A percentile compares a stretch with the other conserved stretches of the same genome.
phyloP scores from a whole-genome alignment of 2,329 filamentous ascomycete species.

The Penicillium corylophilum region DNA sequence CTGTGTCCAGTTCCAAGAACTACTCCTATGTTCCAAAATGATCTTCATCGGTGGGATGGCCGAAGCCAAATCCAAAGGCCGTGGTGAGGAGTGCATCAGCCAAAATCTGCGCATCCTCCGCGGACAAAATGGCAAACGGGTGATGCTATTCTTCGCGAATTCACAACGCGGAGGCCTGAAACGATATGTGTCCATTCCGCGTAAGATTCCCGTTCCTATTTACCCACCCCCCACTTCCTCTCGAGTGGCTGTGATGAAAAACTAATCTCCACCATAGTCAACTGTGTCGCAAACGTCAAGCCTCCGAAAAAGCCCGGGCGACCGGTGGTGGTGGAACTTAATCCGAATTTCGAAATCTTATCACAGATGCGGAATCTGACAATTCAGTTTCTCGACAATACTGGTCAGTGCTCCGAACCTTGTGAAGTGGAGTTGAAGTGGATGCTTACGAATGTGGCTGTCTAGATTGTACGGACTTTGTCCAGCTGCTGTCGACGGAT shows the following conservation, averaged over 20 bases:
- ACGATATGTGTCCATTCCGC: conserved; percentile 42
- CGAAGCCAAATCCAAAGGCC: conserved; percentile 45
- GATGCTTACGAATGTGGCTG: conserved; percentile 15
- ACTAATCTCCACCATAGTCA: conserved; percentile 28
- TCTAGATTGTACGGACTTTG: conserved; percentile 33
- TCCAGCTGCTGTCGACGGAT: conserved; percentile 29
- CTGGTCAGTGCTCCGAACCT: conserved; percentile 28
- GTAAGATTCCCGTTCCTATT: conserved; percentile 22
- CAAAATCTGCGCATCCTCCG: conserved; percentile 44
- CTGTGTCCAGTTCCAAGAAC: conserved; percentile 43
- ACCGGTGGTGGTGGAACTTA: conserved; percentile 38
- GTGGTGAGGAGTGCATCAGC: conserved; percentile 47
- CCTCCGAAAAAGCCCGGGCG: conserved; percentile 40
- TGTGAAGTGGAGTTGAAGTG: not conserved
- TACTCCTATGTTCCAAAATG: conserved; percentile 39
- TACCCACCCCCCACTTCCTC: not conserved
- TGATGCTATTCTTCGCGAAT: conserved; percentile 44
- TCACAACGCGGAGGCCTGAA: conserved; percentile 43
- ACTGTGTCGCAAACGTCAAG: conserved; percentile 39
- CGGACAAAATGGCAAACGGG: conserved; percentile 34
- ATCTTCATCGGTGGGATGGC: conserved; percentile 44
- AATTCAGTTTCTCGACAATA: conserved; percentile 41
- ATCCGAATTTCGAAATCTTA: conserved; percentile 44
- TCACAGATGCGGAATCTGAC: conserved; percentile 39
- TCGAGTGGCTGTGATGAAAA: not conserved